Evolutionary conservation across 164 flowering plant species (phyloP), one percentile per base, ranked within the genome.

Genomic region (Chloranthus sessilifolius): DNA sequence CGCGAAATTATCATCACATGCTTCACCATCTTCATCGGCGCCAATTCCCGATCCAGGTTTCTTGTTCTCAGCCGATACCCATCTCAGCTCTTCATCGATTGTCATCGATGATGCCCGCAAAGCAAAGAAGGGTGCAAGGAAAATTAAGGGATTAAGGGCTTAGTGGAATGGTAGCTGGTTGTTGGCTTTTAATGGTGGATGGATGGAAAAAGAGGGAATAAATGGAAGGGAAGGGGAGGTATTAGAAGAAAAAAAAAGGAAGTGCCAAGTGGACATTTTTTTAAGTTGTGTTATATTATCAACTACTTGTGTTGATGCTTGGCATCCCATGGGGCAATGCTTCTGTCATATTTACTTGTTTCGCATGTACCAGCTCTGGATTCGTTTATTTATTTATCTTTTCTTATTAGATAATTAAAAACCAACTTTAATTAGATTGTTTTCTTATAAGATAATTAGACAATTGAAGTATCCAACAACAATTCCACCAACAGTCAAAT

Each of bases 311-410:
- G 51, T 53, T 58, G 74, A 66, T 65, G 68, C 65, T 60, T 61
- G 52, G 59, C 60, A 47, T 55, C 48, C 43, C 50, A 48, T n/a
- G 62, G 66, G 55, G 45, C 55, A 67, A 55, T 61, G 79, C 74
- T 66, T 68, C 57, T 67, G 65, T 74, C 79, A 72, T 59, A 42
- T 31, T 38, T 43, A 64, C 63, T n/a, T 73, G 61, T 60, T 66
- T 56, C 38, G 54, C 52, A 40, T 69, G 42, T 65, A n/a, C 61
- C 66, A 57, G 69, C 65, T 65, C 50, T 17, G 45, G 68, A 59
- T 59, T 63, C 62, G 49, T 26, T 30, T 38, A 31, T 50, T 8
- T 27, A 33, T 7, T n/a, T 12, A 21, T 55, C 47, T 17, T 60
- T 26, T 44, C 29, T 23, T 30, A n/a, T n/a, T n/a, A n/a, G n/a